Base-by-base conservation (phyloP, 257 asterid species). In the Nicotiana noctiflora region DNA sequence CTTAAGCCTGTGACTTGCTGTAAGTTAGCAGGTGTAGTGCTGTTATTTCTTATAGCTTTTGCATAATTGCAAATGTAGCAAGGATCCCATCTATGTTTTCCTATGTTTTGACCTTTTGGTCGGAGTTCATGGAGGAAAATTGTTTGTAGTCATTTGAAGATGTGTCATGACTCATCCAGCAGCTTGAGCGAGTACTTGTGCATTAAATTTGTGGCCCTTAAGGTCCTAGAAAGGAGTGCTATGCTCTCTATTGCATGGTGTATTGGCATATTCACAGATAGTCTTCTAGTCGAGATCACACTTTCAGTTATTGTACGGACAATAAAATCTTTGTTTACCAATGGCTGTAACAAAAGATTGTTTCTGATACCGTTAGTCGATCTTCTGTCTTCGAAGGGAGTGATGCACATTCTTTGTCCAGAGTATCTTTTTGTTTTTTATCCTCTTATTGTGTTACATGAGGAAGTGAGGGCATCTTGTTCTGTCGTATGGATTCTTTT, bases 11-110 rank as follows among this genome's bases (percentile, higher is more conserved):
- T 67, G 76, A 37, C 53, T 67, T 67, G 31, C 51, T 37, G 44
- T 19, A 68, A 68, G 76, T n/a, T 67, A 67, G 76, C 55, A 67
- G 5, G 55, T 67, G 55, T 14, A 12, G 27, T n/a, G 76, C 56
- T 68, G n/a, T n/a, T 68, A 68, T 40, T 19, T 37, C 56, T 44
- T n/a, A 40, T 40, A 34, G 44, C 56, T 37, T 19, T 40, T 68
- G 76, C 40, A 19, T 68, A 40, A n/a, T 19, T 68, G 76, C 56
- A 68, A 68, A 37, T 68, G 56, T 68, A 68, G 56, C 55, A 67
- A 37, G 19, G 51, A 67, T 10, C 44, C 56, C 56, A 2, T 68
- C 32, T 10, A 19, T 68, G 21, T 27, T 68, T 68, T 53, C 32
- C 19, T 68, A 0, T 37, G 23, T 68, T 40, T 68, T 37, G 19